phyloP scores from a whole-genome alignment of 805 yeast genomes.

The Kuraishia hungarica region DNA sequence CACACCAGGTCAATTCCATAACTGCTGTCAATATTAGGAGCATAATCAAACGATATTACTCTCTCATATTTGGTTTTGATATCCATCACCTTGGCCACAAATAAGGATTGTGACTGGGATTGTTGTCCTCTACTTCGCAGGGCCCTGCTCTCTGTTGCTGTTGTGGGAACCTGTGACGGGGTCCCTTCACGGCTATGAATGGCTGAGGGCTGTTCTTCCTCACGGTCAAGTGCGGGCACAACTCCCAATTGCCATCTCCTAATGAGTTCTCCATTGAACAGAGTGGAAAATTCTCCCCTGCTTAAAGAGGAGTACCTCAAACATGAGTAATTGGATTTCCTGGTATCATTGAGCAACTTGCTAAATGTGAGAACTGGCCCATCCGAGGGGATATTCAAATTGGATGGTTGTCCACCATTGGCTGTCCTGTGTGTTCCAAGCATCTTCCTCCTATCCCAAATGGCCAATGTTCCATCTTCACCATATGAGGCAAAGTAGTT shows the following conservation, averaged over 20 bases:
- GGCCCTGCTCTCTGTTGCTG: conserved; percentile 5
- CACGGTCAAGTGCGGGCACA: conserved; percentile 31
- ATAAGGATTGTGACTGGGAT: conserved; percentile 53
- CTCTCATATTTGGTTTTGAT: conserved; percentile 69
- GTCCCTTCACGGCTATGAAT: conserved; percentile 7
- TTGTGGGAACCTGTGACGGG: conserved; percentile 11
- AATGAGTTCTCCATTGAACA: conserved; percentile 69
- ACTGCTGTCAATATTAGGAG: conserved; percentile 39
- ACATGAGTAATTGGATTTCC: conserved; percentile 55
- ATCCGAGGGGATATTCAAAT: conserved; percentile 25
- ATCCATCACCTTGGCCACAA: conserved; percentile 71
- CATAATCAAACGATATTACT: conserved; percentile 80
- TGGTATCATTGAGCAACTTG: conserved; percentile 49
- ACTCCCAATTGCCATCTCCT: conserved; percentile 75
- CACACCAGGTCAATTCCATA: conserved; percentile 66
- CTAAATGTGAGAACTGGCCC: conserved; percentile 53
- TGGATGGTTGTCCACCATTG: conserved; percentile 5
- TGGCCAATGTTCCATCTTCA: conserved; percentile 77
- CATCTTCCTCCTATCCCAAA: conserved; percentile 73
- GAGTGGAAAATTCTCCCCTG: conserved; percentile 67
- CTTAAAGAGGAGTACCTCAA: conserved; percentile 60
- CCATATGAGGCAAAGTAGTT: conserved; percentile 65
- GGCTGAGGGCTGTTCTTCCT: conserved; percentile 15
- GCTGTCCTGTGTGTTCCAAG: conserved; percentile 13
- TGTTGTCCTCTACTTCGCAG: conserved; percentile 20